Base-by-base conservation (phyloP, 257 asterid species). In the Petrea volubilis region DNA sequence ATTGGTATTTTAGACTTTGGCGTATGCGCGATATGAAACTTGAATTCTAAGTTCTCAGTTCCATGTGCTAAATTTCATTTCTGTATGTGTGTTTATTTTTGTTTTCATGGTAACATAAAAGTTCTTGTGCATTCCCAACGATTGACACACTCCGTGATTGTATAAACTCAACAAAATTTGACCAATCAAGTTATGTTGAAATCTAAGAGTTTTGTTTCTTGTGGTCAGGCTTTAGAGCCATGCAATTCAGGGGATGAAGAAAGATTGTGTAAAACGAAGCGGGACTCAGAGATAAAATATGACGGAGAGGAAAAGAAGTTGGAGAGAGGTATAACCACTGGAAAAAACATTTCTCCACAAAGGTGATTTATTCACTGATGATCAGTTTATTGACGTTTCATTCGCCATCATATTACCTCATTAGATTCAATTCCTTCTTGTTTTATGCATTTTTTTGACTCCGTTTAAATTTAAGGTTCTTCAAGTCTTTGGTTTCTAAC, bases 361-460 rank as follows among this genome's bases (percentile, higher is more conserved):
- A 47, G 77, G 74, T 71, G 23, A 71, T 74, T 29, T 46, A 15
- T 7, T 63, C 12, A 7, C 64, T 18, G 40, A 73, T 6, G 9
- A 67, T 67, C 24, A 49, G 9, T 67, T 65, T 6, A 11, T 51
- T 46, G 23, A 36, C 28, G 34, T 65, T n/a, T 15, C 58, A 43
- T 31, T n/a, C 17, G n/a, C 59, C 17, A 28, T 4, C 24, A n/a
- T 33, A 50, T 38, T 21, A 34, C 33, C 36, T 52, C 72, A 2
- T 43, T 10, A 29, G 21, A 2, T 12, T 46, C 47, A 58, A 29
- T 33, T 40, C 20, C 36, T n/a, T 21, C 55, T 27, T 40, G 4
- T 40, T 29, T 46, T 70, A 56, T 33, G 67, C 36, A 29, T 20
- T 36, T 15, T 59, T 1, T 29, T 17, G 1, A n/a, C n/a, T n/a